Percentiles rank a stretch among this genome's conserved stretches.
Conservation (phyloP, 257 asterid species). For the Coffea canephora region DNA sequence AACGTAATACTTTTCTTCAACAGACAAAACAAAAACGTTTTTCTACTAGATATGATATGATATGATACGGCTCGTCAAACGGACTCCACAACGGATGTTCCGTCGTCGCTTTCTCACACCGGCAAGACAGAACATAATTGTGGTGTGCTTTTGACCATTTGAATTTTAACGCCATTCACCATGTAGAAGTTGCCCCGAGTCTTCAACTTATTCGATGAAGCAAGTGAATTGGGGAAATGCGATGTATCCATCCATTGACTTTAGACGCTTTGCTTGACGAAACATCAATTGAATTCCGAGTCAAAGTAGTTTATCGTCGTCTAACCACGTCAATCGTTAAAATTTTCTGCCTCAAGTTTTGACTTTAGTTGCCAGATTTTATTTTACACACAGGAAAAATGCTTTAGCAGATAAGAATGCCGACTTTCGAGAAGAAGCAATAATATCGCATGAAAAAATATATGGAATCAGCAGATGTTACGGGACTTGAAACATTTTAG, state of each 20-base stretch:
- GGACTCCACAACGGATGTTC: no score
- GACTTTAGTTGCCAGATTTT: neutral
- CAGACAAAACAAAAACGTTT: no score
- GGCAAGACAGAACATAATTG: no score
- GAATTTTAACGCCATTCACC: neutral
- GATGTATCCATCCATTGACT: slow-evolving; percentile 7
- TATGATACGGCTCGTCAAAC: no score
- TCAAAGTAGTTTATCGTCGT: slow-evolving; percentile 7
- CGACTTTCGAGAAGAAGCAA: neutral
- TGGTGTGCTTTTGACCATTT: neutral
- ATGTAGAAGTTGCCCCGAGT: neutral
- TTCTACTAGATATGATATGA: no score
- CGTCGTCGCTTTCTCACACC: no score
- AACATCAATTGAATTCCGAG: neutral
- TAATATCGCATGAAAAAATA: no score
- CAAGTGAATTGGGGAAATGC: neutral
- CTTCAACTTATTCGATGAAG: neutral
- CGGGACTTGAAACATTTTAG: neutral
- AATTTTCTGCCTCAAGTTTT: neutral
- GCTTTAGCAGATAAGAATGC: neutral
- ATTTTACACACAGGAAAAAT: no score
- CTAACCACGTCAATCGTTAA: neutral
- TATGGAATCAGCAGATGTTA: no score
- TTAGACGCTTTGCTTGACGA: neutral
- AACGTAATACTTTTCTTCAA: no score